Base-by-base conservation (phyloP, 495 filamentous ascomycete species). In the Penicillium subrubescens region DNA sequence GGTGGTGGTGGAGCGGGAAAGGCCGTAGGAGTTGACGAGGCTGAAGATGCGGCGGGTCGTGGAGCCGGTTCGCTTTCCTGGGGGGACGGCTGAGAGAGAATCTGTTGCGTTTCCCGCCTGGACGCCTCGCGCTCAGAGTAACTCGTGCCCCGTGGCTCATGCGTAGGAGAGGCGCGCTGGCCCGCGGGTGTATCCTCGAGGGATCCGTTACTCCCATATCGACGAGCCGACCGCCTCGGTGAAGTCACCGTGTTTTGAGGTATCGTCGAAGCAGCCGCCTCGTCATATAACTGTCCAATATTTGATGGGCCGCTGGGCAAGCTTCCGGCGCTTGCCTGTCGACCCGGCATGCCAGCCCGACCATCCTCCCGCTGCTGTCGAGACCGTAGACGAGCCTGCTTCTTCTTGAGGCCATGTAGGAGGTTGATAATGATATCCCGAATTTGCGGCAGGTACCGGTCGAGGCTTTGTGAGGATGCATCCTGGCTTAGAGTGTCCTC, bases 401-500 rank as follows among this genome's bases (percentile, higher is more conserved):
- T 99, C 75, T 93, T 87, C 78, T 99, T 99, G 39, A 99, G 77
- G 3, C 95, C 95, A 75, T 98, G 94, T 11, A 99, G 86, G 12
- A 99, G 85, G 70, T 94, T 96, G 70, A 99, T 97, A 71, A 99
- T 99, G 64, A 99, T 99, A 74, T 99, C 95, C 64, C 95, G 88
- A 66, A 98, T 98, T 29, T 88, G 88, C 0, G 95, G 95, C 33
- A 99, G 83, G 75, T 93, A 98, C 66, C 88, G 88, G 69, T 99
- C 95, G 54, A 99, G 83, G 70, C 93, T 97, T 69, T 93, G 89
- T 34, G 92, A 85, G 67, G 91, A 97, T 14, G 95, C 96, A 81
- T 98, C 94, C 71, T 99, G 96, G 73, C 94, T 97, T 19, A 99
- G 82, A 0, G 96, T 98, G 56, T 96, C 92, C 77, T 99, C 95